Evolutionary conservation across 176 grass and related monocot species (phyloP), one percentile per base, ranked within the genome.

Genomic region (Lolium perenne): DNA sequence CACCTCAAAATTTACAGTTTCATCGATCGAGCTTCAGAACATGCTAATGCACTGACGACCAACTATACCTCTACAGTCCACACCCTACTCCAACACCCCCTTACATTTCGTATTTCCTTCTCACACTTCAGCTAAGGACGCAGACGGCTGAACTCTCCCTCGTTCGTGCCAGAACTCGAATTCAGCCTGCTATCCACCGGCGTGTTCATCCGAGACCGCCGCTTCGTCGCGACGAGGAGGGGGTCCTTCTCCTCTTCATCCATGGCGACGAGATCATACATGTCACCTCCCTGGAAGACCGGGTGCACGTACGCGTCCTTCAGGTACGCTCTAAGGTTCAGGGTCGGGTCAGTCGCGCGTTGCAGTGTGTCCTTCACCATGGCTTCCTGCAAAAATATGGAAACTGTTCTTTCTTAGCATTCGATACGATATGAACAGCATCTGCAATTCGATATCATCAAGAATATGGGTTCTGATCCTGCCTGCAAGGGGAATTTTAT

Each of bases 341-440:
- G 78, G 38, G 78, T 91, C 23, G 97, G 94, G 32, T 99, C 90
- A 17, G 79, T 86, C 35, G 92, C 97, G 17, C 55, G 79, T 90
- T 96, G 94, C 78, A 99, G 64, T 22, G 97, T 96, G 72, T 99
- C 97, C 90, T 93, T 99, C 77, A 96, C 94, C 89, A 95, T 94
- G 40, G 97, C 97, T 87, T 99, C 97, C 94, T 98, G 82, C 69
- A 96, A 94, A 86, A 94, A 86, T 25, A 55, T 78, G 3, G 4
- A 6, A 22, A 32, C 4, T 69, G n/a, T 47, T 80, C 47, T 65
- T 41, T 9, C 47, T 76, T 84, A 32, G 29, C 49, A 69, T 74
- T 67, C 55, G 50, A 26, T 10, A 69, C 29, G 18, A 22, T 4
- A 62, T 26, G 10, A 1, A 45, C 10, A 63, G 17, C 25, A 26